phyloP scores from a whole-genome alignment of 169 alveolate genomes.

The Prorocentrum cordatum region DNA sequence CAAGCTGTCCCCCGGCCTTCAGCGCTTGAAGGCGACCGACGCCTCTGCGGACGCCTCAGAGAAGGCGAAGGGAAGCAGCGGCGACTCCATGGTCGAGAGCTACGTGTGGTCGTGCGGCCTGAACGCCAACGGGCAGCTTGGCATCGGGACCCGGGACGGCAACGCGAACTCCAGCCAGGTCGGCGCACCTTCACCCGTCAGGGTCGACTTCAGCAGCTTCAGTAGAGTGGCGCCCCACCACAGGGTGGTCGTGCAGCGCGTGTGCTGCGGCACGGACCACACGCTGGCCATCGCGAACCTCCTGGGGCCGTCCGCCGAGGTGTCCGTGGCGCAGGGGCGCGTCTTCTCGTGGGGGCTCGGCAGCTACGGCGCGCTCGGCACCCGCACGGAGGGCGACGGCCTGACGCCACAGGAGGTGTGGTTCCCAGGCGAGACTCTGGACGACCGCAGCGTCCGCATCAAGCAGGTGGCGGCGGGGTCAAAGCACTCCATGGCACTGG shows the following conservation, averaged over 20 bases:
- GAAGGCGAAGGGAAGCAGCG: too few species aligned
- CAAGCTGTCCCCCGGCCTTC: not conserved
- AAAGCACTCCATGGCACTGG: conserved; percentile 53
- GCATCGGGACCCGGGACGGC: too few species aligned
- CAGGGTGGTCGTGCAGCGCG: not conserved
- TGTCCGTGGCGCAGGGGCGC: not conserved
- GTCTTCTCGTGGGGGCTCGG: not conserved
- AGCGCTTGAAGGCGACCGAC: not conserved
- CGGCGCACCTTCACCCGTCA: too few species aligned
- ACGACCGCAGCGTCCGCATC: too few species aligned
- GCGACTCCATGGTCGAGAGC: not conserved
- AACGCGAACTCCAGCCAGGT: too few species aligned
- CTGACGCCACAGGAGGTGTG: conserved; percentile 41
- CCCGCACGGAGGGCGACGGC: conserved; percentile 25
- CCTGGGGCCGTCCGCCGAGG: not conserved
- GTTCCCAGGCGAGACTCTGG: conserved; percentile 40
- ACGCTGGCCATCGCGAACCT: not conserved
- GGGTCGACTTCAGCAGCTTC: not conserved
- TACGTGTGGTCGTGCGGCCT: conserved; percentile 23
- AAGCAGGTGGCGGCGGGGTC: conserved; percentile 31
- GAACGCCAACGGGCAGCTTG: conserved; percentile 59
- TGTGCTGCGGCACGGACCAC: conserved; percentile 17
- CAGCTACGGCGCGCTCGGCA: conserved; percentile 54
- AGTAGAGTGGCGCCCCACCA: not conserved
- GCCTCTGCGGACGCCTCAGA: not conserved